Base-by-base conservation (phyloP, 805 yeast species). In the Groenewaldozyma tartarivorans region DNA sequence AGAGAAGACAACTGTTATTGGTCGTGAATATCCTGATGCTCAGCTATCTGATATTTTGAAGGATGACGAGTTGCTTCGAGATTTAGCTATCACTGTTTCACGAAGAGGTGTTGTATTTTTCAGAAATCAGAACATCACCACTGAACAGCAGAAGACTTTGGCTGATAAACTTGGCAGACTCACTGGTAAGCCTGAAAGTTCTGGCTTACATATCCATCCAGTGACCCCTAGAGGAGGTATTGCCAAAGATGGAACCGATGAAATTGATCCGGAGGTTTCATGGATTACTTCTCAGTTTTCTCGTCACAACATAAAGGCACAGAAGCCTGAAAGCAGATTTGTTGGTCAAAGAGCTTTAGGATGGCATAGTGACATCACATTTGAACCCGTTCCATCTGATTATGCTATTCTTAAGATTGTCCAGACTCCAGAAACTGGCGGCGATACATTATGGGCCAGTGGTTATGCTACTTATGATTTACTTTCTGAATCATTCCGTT, bases 321-420 rank as follows among this genome's bases (percentile, higher is more conserved):
- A 43, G 35, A 47, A 48, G 19, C 7, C 7, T 7, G 13, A 24
- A 13, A 9, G 11, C 29, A 24, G 13, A 9, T 24, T 24, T 24
- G 29, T 13, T 24, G 34, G 29, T 39, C 43, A 24, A 46, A 46
- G 33, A 24, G 40, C 35, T 45, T 37, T 32, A 20, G 59, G 56
- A 18, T 82, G 85, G 83, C 92, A 83, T 60, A 70, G 83, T 7
- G 94, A 83, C 57, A 79, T 80, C 33, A 73, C 85, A 20, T 82
- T 79, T 57, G 92, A 82, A 58, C 69, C 69, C 38, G 84, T 78
- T 55, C 82, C 88, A 9, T 81, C 90, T 11, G 81, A 81, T 13
- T 65, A 72, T 42, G 81, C 94, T 0, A 71, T 79, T 46, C 77
- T 82, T 53, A 67, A 75, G 16, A 75, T 79, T 42, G 63, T 80